Conservation (phyloP, 2,329 filamentous ascomycete species). For the Beauveria varroae region DNA sequence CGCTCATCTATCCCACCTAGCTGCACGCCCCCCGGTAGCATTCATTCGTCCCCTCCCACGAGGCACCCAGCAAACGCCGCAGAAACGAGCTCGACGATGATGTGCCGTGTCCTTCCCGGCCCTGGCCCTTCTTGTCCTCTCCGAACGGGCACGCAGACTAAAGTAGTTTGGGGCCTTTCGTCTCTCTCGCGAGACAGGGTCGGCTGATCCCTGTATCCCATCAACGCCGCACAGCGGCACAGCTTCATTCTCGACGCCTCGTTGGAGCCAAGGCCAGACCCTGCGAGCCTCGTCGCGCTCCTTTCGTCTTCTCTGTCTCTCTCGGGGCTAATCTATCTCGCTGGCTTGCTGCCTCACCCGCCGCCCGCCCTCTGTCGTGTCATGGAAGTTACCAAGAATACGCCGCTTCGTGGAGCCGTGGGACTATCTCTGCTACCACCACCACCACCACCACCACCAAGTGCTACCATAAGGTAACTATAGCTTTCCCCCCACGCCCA, state of each 20-base stretch:
- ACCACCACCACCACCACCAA: not conserved
- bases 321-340: not conserved
- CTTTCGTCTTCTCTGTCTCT: not conserved
- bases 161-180: not conserved
- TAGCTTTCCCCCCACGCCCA: not conserved
- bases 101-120: not conserved
- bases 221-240: slow-evolving; percentile 1
- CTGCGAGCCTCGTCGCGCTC: not conserved
- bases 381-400: not conserved
- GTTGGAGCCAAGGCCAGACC: not conserved
- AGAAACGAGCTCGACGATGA: not conserved
- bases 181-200: not conserved
- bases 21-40: not conserved
- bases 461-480: not conserved
- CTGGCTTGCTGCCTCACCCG: not conserved
- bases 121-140: not conserved
- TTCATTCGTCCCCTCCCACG: not conserved
- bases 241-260: slow-evolving; percentile 1
- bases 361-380: not conserved
- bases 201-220: slow-evolving; percentile 6
- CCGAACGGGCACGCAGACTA: not conserved
- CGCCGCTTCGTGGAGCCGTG: not conserved
- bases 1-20: not conserved
- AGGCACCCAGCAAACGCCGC: not conserved
- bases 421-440: not conserved